These are phyloP conservation scores for Plicaturopsis crispa DNA, from an alignment of 768 basidiomycete genomes.

Conservation along the genomic window DNA sequence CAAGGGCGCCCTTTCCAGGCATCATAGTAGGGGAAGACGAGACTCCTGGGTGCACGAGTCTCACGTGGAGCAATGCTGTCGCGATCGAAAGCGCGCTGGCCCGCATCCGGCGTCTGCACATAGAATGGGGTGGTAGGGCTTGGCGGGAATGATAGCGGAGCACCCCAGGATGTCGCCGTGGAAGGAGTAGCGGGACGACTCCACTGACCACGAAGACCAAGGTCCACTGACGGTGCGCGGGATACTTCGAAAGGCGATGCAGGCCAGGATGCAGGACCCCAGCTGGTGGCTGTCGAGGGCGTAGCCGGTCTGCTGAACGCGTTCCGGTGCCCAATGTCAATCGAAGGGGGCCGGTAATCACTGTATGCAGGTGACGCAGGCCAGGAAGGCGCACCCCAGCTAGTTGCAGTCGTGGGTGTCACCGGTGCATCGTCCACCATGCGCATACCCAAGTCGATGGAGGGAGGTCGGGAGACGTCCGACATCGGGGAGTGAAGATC, in stretches of 20 bases:
- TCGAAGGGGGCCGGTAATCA: constrained; percentile 26
- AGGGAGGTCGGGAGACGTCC: constrained; percentile 32
- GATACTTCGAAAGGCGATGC: constrained; percentile 14
- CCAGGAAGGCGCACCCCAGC: constrained; percentile 36
- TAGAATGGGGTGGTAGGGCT: constrained; percentile 27
- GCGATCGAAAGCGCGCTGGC: constrained; percentile 27
- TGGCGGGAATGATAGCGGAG: constrained; percentile 34
- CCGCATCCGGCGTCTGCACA: constrained; percentile 33
- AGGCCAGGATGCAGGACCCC: constrained; percentile 31
- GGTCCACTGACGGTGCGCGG: constrained; percentile 28
- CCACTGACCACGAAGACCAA: constrained; percentile 26
- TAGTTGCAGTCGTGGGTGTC: constrained; percentile 40
- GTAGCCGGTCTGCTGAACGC: constrained; percentile 31
- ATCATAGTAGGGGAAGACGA: no score
- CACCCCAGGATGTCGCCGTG: constrained; percentile 44
- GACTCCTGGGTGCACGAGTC: constrained; percentile 2
- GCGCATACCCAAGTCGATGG: constrained; percentile 54
- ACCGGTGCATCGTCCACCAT: constrained; percentile 45
- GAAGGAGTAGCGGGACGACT: constrained; percentile 35
- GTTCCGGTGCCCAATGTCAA: constrained; percentile 31
- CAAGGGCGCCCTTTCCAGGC: constrained; percentile 13
- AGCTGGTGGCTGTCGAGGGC: constrained; percentile 39
- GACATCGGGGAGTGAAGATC: constrained; percentile 28
- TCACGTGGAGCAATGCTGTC: no score
- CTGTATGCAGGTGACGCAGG: constrained; percentile 23